Base-by-base conservation (phyloP, 305 asterid genomes). In the Fraxinus nigra region DNA sequence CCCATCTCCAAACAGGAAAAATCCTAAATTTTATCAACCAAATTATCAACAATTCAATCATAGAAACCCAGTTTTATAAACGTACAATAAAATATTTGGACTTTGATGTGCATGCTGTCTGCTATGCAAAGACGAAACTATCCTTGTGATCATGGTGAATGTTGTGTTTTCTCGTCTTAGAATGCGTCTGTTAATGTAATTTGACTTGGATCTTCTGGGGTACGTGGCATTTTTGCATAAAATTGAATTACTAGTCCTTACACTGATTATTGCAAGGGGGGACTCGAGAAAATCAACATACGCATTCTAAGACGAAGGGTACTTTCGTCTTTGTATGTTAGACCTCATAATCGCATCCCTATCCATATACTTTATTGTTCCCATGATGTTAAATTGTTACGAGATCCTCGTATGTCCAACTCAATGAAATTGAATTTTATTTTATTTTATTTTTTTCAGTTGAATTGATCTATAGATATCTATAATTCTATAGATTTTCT, bases 1-100 rank as follows among this genome's bases (percentile, higher is more conserved):
- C 98, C 99, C 99, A 96, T 96, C 89, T 79, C 69, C 56, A 56
- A 54, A 76, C 30, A 67, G 34, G 34, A 59, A 30, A 7, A 59
- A 20, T 18, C 28, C 69, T 20, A 59, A 59, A 59, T 6, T 20
- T 59, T 20, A 59, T 59, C 69, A 20, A 59, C 11, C 75, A 26
- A 20, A 59, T 54, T 18, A 54, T 54, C 43, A 37, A 37, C 10
- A 20, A 59, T 20, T 18, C 26, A 51, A 51, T 51, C 24, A 51
- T 4, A 51, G n/a, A 51, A 16, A 16, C 22, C 22, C 22, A n/a
- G 1, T n/a, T 18, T 14, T n/a, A 18, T 56, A 51, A 16, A 51
- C 63, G 2, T 16, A 3, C 24, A 51, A 16, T n/a, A 16, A 51
- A 51, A n/a, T 16, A n/a, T 51, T 51, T 51, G 63, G 63, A n/a